Evolutionary conservation across 2,329 filamentous ascomycete genomes (phyloP).

Genomic region (Fusarium nurragi): DNA sequence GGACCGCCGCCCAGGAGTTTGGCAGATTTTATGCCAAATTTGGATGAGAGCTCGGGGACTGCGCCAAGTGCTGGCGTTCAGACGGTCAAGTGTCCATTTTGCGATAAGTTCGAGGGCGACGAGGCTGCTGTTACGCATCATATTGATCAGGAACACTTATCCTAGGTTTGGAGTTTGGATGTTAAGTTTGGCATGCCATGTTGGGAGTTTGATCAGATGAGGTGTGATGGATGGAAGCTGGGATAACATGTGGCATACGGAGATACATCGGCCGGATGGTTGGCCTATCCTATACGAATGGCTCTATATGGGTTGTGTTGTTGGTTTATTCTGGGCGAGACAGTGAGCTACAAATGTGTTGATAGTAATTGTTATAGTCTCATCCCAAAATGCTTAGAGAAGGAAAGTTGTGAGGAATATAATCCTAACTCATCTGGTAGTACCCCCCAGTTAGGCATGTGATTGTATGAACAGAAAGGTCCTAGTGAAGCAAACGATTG

Average conservation of each 20-base stretch:
- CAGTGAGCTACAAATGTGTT: too few species aligned
- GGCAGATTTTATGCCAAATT: slow-evolving; percentile 60
- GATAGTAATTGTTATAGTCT: background rate
- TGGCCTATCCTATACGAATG: background rate
- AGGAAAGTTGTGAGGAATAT: background rate
- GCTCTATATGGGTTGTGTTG: background rate
- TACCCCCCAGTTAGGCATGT: background rate
- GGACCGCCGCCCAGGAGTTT: slow-evolving; percentile 53
- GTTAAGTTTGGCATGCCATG: background rate
- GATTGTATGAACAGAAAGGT: too few species aligned
- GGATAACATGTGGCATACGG: background rate
- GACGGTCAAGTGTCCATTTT: slow-evolving; percentile 68
- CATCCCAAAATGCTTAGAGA: background rate
- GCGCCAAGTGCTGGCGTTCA: background rate
- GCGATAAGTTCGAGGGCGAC: slow-evolving; percentile 72
- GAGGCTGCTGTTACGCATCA: slow-evolving; percentile 74
- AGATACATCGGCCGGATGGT: background rate
- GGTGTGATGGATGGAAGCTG: background rate
- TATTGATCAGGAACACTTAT: slow-evolving; percentile 57
- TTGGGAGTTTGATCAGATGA: background rate
- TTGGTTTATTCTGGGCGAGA: background rate
- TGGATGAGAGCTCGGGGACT: slow-evolving; percentile 38
- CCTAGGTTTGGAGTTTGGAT: slow-evolving; percentile 11
- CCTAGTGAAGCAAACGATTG: background rate
- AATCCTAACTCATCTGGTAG: too few species aligned